Conservation (phyloP, 768 basidiomycete genomes). For the Mycena albidolilacea region DNA sequence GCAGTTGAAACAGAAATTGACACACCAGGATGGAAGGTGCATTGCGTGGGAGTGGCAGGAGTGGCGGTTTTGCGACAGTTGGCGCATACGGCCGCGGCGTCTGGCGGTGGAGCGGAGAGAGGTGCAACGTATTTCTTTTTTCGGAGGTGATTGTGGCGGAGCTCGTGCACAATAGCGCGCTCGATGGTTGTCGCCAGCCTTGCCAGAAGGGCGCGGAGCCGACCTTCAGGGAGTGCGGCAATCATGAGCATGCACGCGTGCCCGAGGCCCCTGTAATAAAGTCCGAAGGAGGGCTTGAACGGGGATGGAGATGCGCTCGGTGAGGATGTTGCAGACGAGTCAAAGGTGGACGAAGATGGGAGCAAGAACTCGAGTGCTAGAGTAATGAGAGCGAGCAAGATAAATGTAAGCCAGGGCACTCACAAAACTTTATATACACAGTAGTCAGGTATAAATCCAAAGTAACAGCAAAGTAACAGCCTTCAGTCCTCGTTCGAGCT, state of each 20-base stretch:
- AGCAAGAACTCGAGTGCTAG: constrained; percentile 22
- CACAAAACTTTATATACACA: constrained; percentile 12
- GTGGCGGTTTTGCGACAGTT: constrained; percentile 37
- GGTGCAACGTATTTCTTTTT: constrained; percentile 13
- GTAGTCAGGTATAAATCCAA: not conserved
- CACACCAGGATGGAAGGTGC: constrained; percentile 57
- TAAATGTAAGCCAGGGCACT: not conserved
- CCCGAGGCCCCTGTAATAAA: not conserved
- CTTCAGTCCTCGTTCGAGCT: not conserved
- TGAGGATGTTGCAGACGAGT: constrained; percentile 11
- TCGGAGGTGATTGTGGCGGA: constrained; percentile 41
- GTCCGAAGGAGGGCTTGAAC: constrained; percentile 39
- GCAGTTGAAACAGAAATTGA: not conserved
- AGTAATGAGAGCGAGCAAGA: not conserved
- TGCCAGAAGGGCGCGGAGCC: constrained; percentile 56
- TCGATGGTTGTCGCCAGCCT: constrained; percentile 55
- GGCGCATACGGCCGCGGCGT: constrained; percentile 34
- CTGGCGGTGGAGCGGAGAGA: not conserved
- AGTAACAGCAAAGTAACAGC: not conserved
- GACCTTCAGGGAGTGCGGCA: constrained; percentile 52
- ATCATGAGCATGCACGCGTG: constrained; percentile 49
- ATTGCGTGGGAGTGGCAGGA: not conserved
- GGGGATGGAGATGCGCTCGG: constrained; percentile 3
- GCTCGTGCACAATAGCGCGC: constrained; percentile 56
- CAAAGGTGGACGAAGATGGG: constrained; percentile 27